A percentile compares a stretch with the other conserved stretches of the same genome.
These are phyloP conservation scores for Elymus sibiricus DNA, from an alignment of 176 grass and related monocot genomes.

Conservation along the genomic window DNA sequence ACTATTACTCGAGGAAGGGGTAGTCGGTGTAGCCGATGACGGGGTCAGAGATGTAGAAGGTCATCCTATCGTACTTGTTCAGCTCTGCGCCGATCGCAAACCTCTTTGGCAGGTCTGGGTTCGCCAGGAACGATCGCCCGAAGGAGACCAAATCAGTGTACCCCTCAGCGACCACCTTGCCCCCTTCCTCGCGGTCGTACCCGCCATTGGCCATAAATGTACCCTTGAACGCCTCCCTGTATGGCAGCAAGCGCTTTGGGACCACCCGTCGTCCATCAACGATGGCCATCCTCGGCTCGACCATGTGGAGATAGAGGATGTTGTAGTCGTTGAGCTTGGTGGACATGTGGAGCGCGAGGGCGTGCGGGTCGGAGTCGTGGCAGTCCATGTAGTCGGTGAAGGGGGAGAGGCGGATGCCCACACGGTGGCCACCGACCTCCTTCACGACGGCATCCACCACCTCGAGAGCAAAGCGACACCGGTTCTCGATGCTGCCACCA, in stretches of 20 bases:
- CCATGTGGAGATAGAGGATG: not conserved
- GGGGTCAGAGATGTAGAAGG: too few species aligned
- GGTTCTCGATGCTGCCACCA: not conserved
- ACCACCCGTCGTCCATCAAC: not conserved
- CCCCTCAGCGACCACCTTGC: not conserved
- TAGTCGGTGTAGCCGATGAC: too few species aligned
- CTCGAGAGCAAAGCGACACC: not conserved
- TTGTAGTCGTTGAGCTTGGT: not conserved
- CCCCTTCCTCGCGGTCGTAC: not conserved
- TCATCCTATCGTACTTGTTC: too few species aligned
- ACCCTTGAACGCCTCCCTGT: not conserved
- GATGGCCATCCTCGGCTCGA: not conserved
- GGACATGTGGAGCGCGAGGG: not conserved
- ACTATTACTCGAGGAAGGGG: too few species aligned
- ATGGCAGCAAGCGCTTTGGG: not conserved
- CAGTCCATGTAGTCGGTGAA: not conserved
- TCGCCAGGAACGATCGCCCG: constrained; percentile 34
- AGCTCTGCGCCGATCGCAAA: not conserved
- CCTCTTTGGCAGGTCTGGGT: constrained; percentile 11
- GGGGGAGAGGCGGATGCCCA: not conserved
- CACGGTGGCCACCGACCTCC: not conserved
- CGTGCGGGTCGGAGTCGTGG: not conserved
- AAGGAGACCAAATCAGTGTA: constrained; percentile 44
- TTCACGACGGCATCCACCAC: not conserved
- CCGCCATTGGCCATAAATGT: not conserved